Evolutionary conservation across 768 basidiomycete genomes (phyloP).

Genomic region (Termitomyces sp.): DNA sequence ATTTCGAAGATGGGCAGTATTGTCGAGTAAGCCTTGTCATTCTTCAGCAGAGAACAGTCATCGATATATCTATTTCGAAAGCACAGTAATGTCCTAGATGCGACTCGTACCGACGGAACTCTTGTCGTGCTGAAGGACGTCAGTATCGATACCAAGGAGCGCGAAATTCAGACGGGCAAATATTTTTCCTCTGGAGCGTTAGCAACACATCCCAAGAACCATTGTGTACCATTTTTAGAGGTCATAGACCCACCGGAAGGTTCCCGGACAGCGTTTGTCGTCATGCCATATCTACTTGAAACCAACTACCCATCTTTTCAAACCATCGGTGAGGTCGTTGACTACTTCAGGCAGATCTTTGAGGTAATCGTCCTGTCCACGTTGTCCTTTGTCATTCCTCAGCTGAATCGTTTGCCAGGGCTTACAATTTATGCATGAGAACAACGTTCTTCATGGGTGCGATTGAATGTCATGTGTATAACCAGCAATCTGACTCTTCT

Average conservation of each 20-base stretch:
- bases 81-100: not conserved
- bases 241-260: not conserved
- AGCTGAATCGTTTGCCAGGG: not conserved
- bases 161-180: not conserved
- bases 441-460: not conserved
- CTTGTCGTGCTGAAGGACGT: not conserved
- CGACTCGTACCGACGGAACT: not conserved
- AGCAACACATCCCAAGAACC: not conserved
- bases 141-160: not conserved
- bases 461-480: not conserved
- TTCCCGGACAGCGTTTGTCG: not conserved
- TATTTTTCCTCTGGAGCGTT: not conserved
- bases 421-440: not conserved
- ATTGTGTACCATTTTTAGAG: not conserved
- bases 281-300: not conserved
- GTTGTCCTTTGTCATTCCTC: not conserved
- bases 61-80: not conserved
- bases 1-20: not conserved
- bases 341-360: not conserved
- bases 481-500: not conserved
- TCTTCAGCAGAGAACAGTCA: not conserved
- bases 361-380: not conserved
- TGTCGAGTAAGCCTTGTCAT: not conserved
- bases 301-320: not conserved
- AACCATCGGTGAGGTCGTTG: not conserved